Evolutionary conservation across 163 green algal genomes (phyloP), one percentile per base, ranked within the genome.

Genomic region (Scenedesmus sp.): DNA sequence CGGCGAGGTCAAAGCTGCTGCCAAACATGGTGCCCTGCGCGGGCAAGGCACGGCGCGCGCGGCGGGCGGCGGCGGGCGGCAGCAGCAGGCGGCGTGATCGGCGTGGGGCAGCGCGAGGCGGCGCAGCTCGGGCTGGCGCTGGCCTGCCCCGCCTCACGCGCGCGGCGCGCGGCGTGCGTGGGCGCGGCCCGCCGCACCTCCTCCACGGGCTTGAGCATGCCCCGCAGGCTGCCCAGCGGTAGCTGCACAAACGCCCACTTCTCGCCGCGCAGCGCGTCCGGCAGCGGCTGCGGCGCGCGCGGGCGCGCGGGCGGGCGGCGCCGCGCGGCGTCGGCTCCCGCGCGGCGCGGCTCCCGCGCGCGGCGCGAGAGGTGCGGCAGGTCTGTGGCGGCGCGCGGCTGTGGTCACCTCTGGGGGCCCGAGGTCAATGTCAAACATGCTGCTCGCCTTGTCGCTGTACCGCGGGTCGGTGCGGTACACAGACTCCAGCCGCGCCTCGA

Each of bases 201-300:
- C 18, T 87, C 78, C 26, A 96, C 91, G 11, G 72, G 73, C 58
- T 76, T 67, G 34, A 95, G 77, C 90, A 98, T 95, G 56, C 92
- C 80, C 48, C 82, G 79, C 31, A 99, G 83, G 24, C 79, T 88
- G n/a, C 81, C 81, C 44, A 97, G 86, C 0, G 94, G 93, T 77
- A 99, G 88, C 88, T 99, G 93, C 72, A 99, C 96, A 86, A 99
- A 99, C 2, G 90, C 88, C 96, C 96, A 99, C 75, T 93, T 86
- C 91, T 99, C 96, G 11, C 96, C 96, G 24, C 94, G 85, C 65
- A 99, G 88, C 5, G 92, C 93, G 73, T 99, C 96, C 31, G 95
- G 93, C 60, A 98, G 86, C 7, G 81, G 73, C 87, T 92, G 83
- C 39, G 39, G 39, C 39, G 10, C 7, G 39, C 39, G 10, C n/a